phyloP scores from a whole-genome alignment of 441 rosid species.

The Syzygium syzygioides region DNA sequence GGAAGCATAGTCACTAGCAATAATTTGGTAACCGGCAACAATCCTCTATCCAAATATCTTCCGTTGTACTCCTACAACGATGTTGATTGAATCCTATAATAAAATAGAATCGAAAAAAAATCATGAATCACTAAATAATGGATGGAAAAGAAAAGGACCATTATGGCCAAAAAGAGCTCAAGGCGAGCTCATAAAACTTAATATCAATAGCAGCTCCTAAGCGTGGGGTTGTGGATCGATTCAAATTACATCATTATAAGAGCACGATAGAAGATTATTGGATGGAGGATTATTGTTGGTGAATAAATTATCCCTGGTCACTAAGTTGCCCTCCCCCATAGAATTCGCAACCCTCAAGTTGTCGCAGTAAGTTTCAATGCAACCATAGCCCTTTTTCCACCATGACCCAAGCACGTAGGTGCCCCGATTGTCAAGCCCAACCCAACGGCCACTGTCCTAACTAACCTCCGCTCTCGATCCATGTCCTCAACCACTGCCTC shows the following conservation, averaged over 20 bases:
- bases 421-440: background rate
- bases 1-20: background rate
- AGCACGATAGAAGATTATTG: background rate
- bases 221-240: background rate
- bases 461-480: background rate
- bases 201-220: background rate
- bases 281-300: background rate
- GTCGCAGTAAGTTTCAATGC: background rate
- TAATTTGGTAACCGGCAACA: background rate
- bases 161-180: background rate
- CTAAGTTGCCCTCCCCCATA: background rate
- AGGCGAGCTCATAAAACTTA: background rate
- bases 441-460: no score
- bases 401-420: background rate
- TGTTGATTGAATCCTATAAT: background rate
- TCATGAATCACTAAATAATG: background rate
- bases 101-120: no score
- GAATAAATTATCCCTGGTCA: background rate
- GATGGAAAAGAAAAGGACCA: background rate
- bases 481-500: background rate
- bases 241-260: background rate
- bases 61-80: no score
- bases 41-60: no score
- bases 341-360: background rate
- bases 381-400: background rate